These are phyloP conservation scores for Crassisporium funariophilum DNA, from an alignment of 768 basidiomycete genomes.

Conservation along the genomic window DNA sequence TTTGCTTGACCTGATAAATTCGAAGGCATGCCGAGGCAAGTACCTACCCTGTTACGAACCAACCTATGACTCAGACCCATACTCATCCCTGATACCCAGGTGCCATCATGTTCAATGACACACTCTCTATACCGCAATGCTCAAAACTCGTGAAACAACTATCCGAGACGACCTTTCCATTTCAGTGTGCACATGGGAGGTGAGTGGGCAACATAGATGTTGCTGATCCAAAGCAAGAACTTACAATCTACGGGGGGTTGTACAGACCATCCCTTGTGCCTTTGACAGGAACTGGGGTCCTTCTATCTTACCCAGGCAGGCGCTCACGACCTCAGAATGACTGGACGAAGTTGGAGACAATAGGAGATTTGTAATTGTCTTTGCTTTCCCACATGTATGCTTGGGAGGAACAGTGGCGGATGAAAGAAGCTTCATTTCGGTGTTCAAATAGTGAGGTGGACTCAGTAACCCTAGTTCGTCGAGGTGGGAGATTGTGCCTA, in stretches of 20 bases:
- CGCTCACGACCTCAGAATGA: slow-evolving; percentile 22
- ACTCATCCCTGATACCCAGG: slow-evolving; percentile 47
- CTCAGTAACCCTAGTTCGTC: slow-evolving; percentile 21
- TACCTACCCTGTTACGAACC: slow-evolving; percentile 6
- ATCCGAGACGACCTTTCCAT: slow-evolving; percentile 77
- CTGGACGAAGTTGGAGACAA: slow-evolving; percentile 29
- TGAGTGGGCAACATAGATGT: slow-evolving; percentile 30
- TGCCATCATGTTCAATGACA: slow-evolving; percentile 97
- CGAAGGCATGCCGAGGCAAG: slow-evolving; percentile 93
- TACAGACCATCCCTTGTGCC: slow-evolving; percentile 45
- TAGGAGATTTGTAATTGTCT: slow-evolving; percentile 18
- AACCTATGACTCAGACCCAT: not conserved
- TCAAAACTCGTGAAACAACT: slow-evolving; percentile 66
- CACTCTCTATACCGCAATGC: slow-evolving; percentile 69
- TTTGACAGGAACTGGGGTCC: slow-evolving; percentile 29
- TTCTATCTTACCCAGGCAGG: slow-evolving; percentile 15
- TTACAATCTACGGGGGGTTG: slow-evolving; percentile 10
- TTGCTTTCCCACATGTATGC: slow-evolving; percentile 12
- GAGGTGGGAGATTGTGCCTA: slow-evolving; percentile 17
- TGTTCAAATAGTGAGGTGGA: slow-evolving; percentile 17
- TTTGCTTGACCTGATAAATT: slow-evolving; percentile 85
- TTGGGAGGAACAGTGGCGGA: slow-evolving; percentile 9
- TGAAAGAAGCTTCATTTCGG: slow-evolving; percentile 16
- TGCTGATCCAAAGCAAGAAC: slow-evolving; percentile 6
- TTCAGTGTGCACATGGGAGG: slow-evolving; percentile 97